Percentiles rank a stretch among this genome's conserved stretches.
These are phyloP conservation scores for Themeda triandra DNA, from an alignment of 176 grass and related monocot genomes.

Conservation along the genomic window DNA sequence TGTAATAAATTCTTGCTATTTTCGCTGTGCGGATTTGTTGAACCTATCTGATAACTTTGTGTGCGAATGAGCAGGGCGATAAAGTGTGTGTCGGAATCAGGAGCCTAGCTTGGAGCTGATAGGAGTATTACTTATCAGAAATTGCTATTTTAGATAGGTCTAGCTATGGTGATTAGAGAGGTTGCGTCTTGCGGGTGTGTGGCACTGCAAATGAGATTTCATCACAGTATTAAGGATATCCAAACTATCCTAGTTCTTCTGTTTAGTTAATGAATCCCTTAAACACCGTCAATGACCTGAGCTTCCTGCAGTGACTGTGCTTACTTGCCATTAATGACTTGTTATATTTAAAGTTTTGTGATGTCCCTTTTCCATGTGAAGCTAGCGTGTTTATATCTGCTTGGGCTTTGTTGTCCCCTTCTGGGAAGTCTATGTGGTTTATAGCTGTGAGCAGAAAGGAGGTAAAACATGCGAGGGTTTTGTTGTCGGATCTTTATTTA, in stretches of 20 bases:
- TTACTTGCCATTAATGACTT: neutral
- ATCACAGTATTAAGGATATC: neutral
- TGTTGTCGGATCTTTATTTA: neutral
- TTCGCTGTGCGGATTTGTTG: neutral
- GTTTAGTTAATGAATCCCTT: conserved; percentile 14
- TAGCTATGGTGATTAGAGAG: neutral
- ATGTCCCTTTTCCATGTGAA: neutral
- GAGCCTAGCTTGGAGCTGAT: conserved; percentile 1
- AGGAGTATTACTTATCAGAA: neutral
- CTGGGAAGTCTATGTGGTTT: neutral
- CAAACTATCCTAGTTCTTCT: neutral
- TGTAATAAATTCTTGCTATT: neutral
- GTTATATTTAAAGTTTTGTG: neutral
- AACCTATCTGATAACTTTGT: neutral
- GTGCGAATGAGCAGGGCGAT: conserved; percentile 12
- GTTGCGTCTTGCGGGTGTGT: neutral
- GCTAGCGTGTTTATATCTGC: neutral
- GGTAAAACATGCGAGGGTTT: neutral
- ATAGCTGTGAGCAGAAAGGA: neutral
- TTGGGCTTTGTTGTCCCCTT: neutral
- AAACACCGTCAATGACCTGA: neutral
- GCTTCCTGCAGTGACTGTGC: neutral
- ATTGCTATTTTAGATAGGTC: neutral
- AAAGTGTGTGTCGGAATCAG: neutral
- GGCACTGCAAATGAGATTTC: neutral